These are phyloP conservation scores for Diaporthe humulicola DNA, from an alignment of 2,329 filamentous ascomycete genomes.

Conservation along the genomic window DNA sequence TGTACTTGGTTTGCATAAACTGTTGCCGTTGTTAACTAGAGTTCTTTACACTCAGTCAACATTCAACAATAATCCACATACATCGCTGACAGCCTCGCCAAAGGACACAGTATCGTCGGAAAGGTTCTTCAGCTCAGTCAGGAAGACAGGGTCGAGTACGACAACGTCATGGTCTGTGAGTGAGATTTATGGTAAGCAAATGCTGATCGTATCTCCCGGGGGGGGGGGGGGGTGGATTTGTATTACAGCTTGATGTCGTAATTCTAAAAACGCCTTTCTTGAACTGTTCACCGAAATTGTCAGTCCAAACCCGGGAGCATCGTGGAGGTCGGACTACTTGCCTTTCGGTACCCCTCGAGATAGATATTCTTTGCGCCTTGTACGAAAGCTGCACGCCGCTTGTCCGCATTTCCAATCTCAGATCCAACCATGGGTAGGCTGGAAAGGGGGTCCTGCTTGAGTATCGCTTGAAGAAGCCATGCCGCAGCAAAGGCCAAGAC, in stretches of 20 bases:
- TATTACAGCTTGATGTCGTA: constrained; percentile 28
- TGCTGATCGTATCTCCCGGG: background rate
- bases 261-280: constrained; percentile 37
- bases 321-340: background rate
- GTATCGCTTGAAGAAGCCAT: constrained; percentile 29
- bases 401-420: constrained; percentile 46
- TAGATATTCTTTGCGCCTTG: constrained; percentile 45
- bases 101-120: constrained; percentile 36
- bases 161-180: constrained; percentile 27
- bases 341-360: constrained; percentile 48
- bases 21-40: background rate
- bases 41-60: background rate
- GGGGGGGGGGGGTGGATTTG: no score
- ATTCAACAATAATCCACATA: background rate
- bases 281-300: constrained; percentile 4
- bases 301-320: background rate
- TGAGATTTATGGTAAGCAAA: background rate
- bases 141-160: constrained; percentile 25
- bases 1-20: constrained; percentile 37
- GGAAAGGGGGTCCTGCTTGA: constrained; percentile 41
- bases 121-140: constrained; percentile 36
- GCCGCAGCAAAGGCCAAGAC: constrained; percentile 30
- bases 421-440: constrained; percentile 45
- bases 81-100: constrained; percentile 30
- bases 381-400: constrained; percentile 46